Conservation (phyloP, 2,329 filamentous ascomycete species). For the Dryadomyces quercus-mongolicae region DNA sequence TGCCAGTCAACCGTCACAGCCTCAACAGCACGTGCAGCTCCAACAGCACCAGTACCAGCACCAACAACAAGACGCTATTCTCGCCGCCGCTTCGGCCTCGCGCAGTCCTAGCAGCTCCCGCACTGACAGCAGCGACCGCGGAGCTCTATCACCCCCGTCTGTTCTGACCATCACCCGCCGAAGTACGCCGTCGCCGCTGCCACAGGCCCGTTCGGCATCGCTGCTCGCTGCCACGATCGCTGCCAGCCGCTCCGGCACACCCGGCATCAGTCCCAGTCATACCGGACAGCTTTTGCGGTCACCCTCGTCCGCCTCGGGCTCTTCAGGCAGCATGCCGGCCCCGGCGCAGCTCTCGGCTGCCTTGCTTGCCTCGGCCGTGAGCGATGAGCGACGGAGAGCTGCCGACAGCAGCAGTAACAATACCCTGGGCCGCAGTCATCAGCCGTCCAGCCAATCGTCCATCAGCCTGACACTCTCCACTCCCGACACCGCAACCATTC, state of each 20-base stretch:
- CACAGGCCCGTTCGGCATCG: constrained; percentile 29
- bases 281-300: constrained; percentile 16
- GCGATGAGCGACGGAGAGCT: constrained; percentile 1
- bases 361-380: constrained; percentile 1
- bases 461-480: constrained; percentile 22
- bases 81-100: constrained; percentile 1
- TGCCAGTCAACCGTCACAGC: too few relatives aligned
- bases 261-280: constrained; percentile 25
- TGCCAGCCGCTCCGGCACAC: constrained; percentile 47
- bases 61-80: neutral
- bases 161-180: neutral
- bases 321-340: neutral
- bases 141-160: neutral
- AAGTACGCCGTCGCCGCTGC: neutral
- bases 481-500: constrained; percentile 43
- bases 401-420: constrained; percentile 1
- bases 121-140: neutral
- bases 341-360: constrained; percentile 8
- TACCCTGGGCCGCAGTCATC: neutral
- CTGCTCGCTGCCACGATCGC: constrained; percentile 50
- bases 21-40: too few relatives aligned
- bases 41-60: too few relatives aligned
- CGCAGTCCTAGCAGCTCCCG: neutral
- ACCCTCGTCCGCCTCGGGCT: neutral
- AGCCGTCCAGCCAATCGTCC: constrained; percentile 13